A percentile compares a stretch with the other conserved stretches of the same genome.
Conservation (phyloP, 2,329 filamentous ascomycete species). For the Clarireedia paspali region DNA sequence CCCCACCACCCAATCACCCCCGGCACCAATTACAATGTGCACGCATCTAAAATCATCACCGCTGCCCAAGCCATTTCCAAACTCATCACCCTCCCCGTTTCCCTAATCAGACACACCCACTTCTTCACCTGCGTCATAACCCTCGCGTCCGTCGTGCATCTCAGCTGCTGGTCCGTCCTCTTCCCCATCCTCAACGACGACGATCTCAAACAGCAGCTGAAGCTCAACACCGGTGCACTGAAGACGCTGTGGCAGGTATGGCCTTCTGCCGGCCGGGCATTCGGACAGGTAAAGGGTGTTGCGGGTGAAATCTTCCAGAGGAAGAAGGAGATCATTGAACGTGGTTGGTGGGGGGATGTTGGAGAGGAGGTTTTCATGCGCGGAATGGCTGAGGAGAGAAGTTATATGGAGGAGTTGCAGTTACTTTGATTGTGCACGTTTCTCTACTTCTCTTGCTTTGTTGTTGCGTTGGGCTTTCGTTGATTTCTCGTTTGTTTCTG, state of each 20-base stretch:
- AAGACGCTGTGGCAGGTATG: slow-evolving; percentile 25
- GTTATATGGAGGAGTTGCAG: slow-evolving; percentile 27
- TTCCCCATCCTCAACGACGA: slow-evolving; percentile 42
- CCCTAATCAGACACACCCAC: slow-evolving; percentile 67
- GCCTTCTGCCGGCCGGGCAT: slow-evolving; percentile 48
- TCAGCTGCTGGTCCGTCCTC: slow-evolving; percentile 62
- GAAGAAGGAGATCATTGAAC: slow-evolving; percentile 25
- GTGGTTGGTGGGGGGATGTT: slow-evolving; percentile 24
- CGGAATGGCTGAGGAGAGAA: slow-evolving; percentile 27
- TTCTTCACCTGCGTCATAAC: slow-evolving; percentile 80
- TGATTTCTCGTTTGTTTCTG: neutral
- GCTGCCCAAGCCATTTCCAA: slow-evolving; percentile 72
- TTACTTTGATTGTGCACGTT: slow-evolving; percentile 10
- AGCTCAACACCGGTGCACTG: slow-evolving; percentile 52
- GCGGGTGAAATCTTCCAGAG: slow-evolving; percentile 60
- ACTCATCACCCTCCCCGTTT: slow-evolving; percentile 65
- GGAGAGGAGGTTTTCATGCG: slow-evolving; percentile 26
- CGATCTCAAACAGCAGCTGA: slow-evolving; percentile 65
- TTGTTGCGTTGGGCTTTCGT: neutral
- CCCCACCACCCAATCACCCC: slow-evolving; percentile 35
- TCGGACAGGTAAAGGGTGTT: slow-evolving; percentile 67
- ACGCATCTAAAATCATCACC: slow-evolving; percentile 73
- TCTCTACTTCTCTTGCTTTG: neutral
- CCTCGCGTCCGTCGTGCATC: slow-evolving; percentile 70
- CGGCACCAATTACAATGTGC: slow-evolving; percentile 31